Evolutionary conservation across 371 early-diverging fungal species (phyloP), one percentile per base, ranked within the genome.

Genomic region (Furculomyces boomerangus): DNA sequence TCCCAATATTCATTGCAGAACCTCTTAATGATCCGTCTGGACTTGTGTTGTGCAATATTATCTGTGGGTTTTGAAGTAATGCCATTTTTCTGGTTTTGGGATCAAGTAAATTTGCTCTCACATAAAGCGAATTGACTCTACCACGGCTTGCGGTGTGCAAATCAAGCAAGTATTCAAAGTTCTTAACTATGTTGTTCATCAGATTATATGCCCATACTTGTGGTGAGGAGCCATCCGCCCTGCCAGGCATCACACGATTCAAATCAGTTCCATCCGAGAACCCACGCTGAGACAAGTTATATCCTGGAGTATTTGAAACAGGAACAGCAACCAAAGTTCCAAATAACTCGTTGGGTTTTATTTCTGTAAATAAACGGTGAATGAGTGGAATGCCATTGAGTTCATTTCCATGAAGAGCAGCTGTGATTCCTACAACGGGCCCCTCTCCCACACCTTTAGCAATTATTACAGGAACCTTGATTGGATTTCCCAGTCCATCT

Each of bases 321-420:
- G 90, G 90, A 3, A 89, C 81, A 0, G 90, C 88, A 1, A 91
- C 88, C 16, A 91, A 79, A 0, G 84, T 88, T 1, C 92, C 92
- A 47, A 76, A 76, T 24, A 91, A 73, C 7, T 73, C 71, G 47
- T 71, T 61, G 22, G 81, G 77, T 51, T 83, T 76, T 29, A 91
- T 78, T 57, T 89, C 90, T 14, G 77, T 74, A 26, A 86, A 74
- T 55, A 78, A 71, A 45, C 86, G 77, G 62, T 91, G 92, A 32
- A 89, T 90, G 60, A 88, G 77, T 5, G 89, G 89, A 22, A 91
- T 86, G 30, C 92, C 92, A 59, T 91, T 91, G 50, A 91, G 72
- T 58, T 91, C 92, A 60, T 91, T 89, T 52, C 92, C 90, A 60
- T 91, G 92, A 16, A 90, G 74, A 1, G 86, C 92, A 54, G 78